Evolutionary conservation across 257 asterid species (phyloP).

Genomic region (Linderniella brevidens): DNA sequence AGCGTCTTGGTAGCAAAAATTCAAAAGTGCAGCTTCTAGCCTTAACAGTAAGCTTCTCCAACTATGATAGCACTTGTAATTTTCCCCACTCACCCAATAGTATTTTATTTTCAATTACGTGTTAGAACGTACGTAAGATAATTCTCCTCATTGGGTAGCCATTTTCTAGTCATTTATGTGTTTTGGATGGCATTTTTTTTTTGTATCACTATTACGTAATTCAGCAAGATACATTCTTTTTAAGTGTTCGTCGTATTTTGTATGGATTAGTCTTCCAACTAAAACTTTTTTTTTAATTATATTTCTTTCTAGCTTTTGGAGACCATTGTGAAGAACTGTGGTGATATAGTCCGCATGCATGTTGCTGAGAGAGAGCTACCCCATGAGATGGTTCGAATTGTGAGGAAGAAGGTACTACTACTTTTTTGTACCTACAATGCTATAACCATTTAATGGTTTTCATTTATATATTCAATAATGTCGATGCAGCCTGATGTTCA

Average conservation of each 20-base stretch:
- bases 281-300: slow-evolving; percentile 12
- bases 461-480: slow-evolving; percentile 12
- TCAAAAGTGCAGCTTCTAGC: slow-evolving; percentile 96
- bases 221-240: no score
- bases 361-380: slow-evolving; percentile 66
- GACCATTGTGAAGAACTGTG: slow-evolving; percentile 72
- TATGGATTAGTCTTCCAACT: background rate
- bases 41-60: slow-evolving; percentile 57
- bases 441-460: background rate
- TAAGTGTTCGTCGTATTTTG: no score
- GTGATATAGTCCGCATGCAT: slow-evolving; percentile 68
- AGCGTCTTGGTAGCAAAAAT: slow-evolving; percentile 78
- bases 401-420: slow-evolving; percentile 55
- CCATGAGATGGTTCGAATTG: slow-evolving; percentile 65
- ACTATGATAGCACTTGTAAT: no score
- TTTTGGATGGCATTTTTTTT: no score
- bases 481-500: slow-evolving; percentile 85
- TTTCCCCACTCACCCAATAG: no score
- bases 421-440: background rate
- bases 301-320: slow-evolving; percentile 42
- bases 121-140: no score
- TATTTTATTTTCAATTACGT: no score
- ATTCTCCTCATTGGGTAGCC: no score
- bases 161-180: no score
- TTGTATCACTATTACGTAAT: no score